These are phyloP conservation scores for Naegleria gruberi DNA, from an alignment of 208 protist genomes.

Conservation along the genomic window DNA sequence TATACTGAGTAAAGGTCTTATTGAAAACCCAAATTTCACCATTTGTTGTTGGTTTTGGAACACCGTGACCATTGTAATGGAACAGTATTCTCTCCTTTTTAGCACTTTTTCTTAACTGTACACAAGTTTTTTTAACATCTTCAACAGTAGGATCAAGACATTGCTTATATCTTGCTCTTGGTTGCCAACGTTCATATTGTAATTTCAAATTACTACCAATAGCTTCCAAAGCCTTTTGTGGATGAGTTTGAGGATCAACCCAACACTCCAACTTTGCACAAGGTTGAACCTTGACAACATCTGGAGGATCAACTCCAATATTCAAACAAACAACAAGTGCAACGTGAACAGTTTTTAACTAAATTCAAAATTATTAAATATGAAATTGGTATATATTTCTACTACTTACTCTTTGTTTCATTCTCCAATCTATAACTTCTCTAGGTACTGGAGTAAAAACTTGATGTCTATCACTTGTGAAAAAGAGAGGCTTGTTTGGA, in stretches of 20 bases:
- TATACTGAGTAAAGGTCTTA: constrained; percentile 37
- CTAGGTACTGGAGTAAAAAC: neutral
- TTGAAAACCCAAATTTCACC: constrained; percentile 99
- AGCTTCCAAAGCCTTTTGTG: constrained; percentile 57
- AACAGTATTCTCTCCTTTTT: constrained; percentile 86
- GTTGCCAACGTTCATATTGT: constrained; percentile 86
- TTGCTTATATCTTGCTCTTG: constrained; percentile 59
- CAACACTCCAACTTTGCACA: constrained; percentile 93
- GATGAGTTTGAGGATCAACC: constrained; percentile 53
- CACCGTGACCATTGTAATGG: constrained; percentile 99
- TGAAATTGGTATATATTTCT: neutral
- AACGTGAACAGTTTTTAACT: constrained; percentile 43
- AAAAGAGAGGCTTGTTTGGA: neutral
- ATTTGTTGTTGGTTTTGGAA: constrained; percentile 87
- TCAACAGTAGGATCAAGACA: constrained; percentile 86
- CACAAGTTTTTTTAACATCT: constrained; percentile 71
- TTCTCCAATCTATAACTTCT: constrained; percentile 13
- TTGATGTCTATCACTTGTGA: neutral
- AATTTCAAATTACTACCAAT: constrained; percentile 73
- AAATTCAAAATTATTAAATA: too few species aligned
- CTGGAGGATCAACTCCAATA: constrained; percentile 94
- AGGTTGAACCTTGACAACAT: constrained; percentile 83
- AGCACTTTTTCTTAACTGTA: constrained; percentile 57
- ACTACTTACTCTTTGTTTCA: neutral
- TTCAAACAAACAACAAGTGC: constrained; percentile 91